These are phyloP conservation scores for Xylaria nigripes DNA, from an alignment of 495 filamentous ascomycete species.

Conservation along the genomic window DNA sequence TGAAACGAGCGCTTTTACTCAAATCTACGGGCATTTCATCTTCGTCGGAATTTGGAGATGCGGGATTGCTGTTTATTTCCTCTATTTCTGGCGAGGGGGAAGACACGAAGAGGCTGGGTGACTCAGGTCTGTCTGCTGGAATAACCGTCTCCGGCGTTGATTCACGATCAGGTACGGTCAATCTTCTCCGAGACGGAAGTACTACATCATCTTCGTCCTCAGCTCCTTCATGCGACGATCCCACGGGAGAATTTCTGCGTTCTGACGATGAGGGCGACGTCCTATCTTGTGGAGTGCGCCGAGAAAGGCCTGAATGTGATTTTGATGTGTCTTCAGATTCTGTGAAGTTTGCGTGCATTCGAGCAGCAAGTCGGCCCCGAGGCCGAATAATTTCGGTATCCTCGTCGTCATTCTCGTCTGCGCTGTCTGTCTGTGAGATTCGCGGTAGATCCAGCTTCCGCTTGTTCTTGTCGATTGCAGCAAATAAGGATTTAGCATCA, in stretches of 20 bases:
- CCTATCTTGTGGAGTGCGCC: slow-evolving; percentile 9
- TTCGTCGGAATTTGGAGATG: slow-evolving; percentile 39
- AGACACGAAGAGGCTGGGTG: slow-evolving; percentile 36
- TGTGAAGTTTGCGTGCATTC: slow-evolving; percentile 45
- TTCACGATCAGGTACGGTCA: slow-evolving; percentile 27
- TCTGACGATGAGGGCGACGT: slow-evolving; percentile 1
- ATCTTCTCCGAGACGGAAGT: slow-evolving; percentile 21
- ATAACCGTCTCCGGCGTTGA: slow-evolving; percentile 24
- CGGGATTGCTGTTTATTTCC: slow-evolving; percentile 10
- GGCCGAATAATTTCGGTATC: slow-evolving; percentile 51
- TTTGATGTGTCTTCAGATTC: slow-evolving; percentile 1
- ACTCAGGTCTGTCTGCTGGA: slow-evolving; percentile 9
- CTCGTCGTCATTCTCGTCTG: slow-evolving; percentile 37
- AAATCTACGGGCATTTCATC: slow-evolving; percentile 38
- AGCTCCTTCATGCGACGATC: slow-evolving; percentile 6
- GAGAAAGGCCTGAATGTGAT: neutral
- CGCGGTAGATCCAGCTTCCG: slow-evolving; percentile 1
- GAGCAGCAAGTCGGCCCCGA: slow-evolving; percentile 60
- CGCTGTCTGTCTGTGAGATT: slow-evolving; percentile 14
- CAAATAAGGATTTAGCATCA: slow-evolving; percentile 11
- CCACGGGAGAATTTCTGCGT: neutral
- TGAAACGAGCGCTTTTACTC: slow-evolving; percentile 49
- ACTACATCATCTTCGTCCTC: slow-evolving; percentile 26
- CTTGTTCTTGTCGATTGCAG: slow-evolving; percentile 12
- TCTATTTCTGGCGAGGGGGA: slow-evolving; percentile 22